Percentiles rank a stretch among this genome's conserved stretches.
phyloP scores from a whole-genome alignment of 2,329 filamentous ascomycete species.

The Gyromitra esculenta region DNA sequence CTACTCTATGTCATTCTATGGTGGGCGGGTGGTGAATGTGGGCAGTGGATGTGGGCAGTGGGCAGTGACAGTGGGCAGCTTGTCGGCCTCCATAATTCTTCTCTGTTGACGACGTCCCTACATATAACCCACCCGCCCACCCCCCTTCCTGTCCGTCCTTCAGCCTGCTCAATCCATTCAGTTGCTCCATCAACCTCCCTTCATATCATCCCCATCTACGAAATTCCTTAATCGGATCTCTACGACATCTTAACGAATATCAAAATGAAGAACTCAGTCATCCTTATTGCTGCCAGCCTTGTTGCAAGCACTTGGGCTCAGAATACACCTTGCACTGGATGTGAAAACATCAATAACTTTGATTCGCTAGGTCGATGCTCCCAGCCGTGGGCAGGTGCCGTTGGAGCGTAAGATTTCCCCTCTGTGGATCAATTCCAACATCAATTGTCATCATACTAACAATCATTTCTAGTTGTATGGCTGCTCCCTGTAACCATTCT shows the following conservation, averaged over 20 bases:
- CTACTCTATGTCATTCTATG: constrained; percentile 32
- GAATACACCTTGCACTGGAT: constrained; percentile 20
- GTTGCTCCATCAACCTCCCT: constrained; percentile 14
- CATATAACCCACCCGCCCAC: constrained; percentile 44
- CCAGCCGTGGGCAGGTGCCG: constrained; percentile 48
- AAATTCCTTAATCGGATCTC: constrained; percentile 21
- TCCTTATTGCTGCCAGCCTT: constrained; percentile 41
- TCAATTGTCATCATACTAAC: constrained; percentile 26
- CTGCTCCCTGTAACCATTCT: constrained; percentile 38
- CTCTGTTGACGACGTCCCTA: constrained; percentile 1
- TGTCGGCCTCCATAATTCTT: background rate
- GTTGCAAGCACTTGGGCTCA: constrained; percentile 43
- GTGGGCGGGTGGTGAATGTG: background rate
- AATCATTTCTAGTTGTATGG: constrained; percentile 41
- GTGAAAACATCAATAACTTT: constrained; percentile 37
- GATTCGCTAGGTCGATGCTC: constrained; percentile 39
- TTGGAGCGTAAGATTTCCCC: constrained; percentile 49
- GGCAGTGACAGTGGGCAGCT: background rate
- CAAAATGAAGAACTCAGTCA: constrained; percentile 53
- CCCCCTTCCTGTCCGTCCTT: constrained; percentile 28
- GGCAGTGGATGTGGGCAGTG: background rate
- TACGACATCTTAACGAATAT: constrained; percentile 42
- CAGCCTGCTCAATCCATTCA: constrained; percentile 41
- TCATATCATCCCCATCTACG: background rate
- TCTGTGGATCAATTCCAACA: background rate